Evolutionary conservation across 2,329 filamentous ascomycete species (phyloP).

Genomic region (Penicillium sp.): DNA sequence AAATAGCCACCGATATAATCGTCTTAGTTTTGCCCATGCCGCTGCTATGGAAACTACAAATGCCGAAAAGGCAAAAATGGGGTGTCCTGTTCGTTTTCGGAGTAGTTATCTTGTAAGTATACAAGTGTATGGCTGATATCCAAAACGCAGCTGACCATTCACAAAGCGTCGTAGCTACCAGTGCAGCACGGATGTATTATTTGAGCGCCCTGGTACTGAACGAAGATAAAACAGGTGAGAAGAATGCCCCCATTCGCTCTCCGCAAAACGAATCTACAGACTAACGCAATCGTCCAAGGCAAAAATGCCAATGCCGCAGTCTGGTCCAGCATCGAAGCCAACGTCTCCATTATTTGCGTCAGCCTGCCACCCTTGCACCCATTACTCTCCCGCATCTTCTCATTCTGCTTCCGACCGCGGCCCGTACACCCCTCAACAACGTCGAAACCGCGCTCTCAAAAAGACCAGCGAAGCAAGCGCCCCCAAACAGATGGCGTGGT

Average conservation of each 20-base stretch:
- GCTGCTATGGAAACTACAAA: conserved; percentile 20
- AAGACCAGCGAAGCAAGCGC: conserved; percentile 8
- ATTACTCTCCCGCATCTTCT: conserved; percentile 27
- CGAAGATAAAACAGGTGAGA: conserved; percentile 25
- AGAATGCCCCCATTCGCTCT: background rate
- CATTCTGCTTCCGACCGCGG: conserved; percentile 21
- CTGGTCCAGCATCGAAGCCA: conserved; percentile 34
- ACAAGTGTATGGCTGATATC: background rate
- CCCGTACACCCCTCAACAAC: conserved; percentile 13
- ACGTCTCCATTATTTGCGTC: conserved; percentile 35
- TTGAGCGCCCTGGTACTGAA: conserved; percentile 16
- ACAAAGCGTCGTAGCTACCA: conserved; percentile 30
- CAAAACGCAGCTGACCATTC: background rate
- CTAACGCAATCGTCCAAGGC: conserved; percentile 13
- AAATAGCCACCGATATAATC: conserved; percentile 28
- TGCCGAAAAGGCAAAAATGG: conserved; percentile 24
- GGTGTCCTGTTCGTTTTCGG: conserved; percentile 31
- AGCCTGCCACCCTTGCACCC: conserved; percentile 31
- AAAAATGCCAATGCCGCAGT: conserved; percentile 28
- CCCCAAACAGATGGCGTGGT: conserved; percentile 9
- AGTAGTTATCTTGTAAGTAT: conserved; percentile 29
- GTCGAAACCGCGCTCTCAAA: conserved; percentile 12
- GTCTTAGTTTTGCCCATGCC: conserved; percentile 32
- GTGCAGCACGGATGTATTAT: conserved; percentile 25
- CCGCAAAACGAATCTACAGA: background rate